Evolutionary conservation across 192 early-diverging fungal species (phyloP), one percentile per base, ranked within the genome.

Genomic region (Umbelopsis sp.): DNA sequence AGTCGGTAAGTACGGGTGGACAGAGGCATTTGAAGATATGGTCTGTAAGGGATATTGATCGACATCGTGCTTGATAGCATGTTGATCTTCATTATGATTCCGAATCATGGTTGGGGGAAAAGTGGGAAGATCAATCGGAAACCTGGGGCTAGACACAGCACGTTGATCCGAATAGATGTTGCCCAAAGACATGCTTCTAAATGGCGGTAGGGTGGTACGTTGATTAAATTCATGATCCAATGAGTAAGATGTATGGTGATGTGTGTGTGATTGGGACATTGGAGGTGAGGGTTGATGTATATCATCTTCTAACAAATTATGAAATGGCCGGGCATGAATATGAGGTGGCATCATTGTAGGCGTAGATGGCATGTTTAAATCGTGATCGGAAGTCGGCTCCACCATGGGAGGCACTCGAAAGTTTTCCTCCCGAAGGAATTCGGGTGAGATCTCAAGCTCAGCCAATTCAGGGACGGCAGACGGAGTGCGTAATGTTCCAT

Each of bases 381-480:
- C 15, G 33, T 73, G 51, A 46, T 67, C 71, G 33, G 37, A 27
- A 20, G 50, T 33, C 2, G 66, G 72, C 21, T 78, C 76, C 3
- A 73, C 64, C 23, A 73, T 53, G 25, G 84, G 86, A 53, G 84
- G 84, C 41, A 87, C 79, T 33, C 86, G 70, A 58, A 87, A 87
- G 72, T 87, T 85, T 49, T 87, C 84, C 72, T 86, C 86, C 49
- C 78, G 74, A 33, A 87, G 61, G 49, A 87, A 78, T 61, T 86
- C 84, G 10, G 84, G 79, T 30, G 84, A 82, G 23, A 87, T 87
- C 73, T 87, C 86, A 8, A 87, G 74, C 47, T 78, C 69, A 27
- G 84, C 82, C 10, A 87, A 61, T 25, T 84, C 77, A 35, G 86
- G 84, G 5, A 83, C 74, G 4, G 77, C 73, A 25, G 86, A 86